Evolutionary conservation across 2,329 filamentous ascomycete species (phyloP).

Genomic region (Aspergillus clavatus): DNA sequence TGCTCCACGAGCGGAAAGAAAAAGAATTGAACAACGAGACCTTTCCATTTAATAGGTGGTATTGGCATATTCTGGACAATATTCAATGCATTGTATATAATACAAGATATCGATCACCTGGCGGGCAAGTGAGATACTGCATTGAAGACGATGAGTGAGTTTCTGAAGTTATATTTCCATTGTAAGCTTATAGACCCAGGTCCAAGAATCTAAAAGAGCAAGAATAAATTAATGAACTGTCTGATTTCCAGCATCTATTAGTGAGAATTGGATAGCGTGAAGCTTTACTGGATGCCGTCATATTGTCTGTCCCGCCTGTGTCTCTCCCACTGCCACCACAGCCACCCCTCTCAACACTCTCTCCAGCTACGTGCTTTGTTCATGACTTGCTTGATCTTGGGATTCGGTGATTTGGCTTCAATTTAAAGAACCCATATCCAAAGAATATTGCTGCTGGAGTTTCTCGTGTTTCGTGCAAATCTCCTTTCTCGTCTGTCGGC

Average conservation of each 20-base stretch:
- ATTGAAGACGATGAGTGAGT: background rate
- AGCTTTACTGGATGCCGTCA: background rate
- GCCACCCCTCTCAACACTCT: background rate
- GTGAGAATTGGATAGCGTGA: background rate
- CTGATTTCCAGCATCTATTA: background rate
- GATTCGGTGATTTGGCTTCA: background rate
- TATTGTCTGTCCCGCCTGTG: background rate
- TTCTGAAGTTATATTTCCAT: background rate
- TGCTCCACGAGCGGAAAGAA: too few relatives aligned
- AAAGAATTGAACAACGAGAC: too few relatives aligned
- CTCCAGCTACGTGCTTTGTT: background rate
- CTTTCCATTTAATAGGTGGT: too few relatives aligned
- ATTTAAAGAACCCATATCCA: background rate
- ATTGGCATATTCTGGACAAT: too few relatives aligned
- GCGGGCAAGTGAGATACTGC: background rate
- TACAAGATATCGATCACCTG: background rate
- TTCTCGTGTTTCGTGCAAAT: background rate
- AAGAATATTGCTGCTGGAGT: background rate
- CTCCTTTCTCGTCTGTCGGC: background rate
- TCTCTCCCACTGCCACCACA: background rate
- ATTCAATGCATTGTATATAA: too few relatives aligned
- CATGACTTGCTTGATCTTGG: background rate
- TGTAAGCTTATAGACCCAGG: background rate
- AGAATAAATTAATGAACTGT: background rate
- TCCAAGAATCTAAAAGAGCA: background rate